A percentile compares a stretch with the other conserved stretches of the same genome.
Evolutionary conservation across 2,329 filamentous ascomycete genomes (phyloP).

Genomic region (Mycosphaerelloides madeirae): DNA sequence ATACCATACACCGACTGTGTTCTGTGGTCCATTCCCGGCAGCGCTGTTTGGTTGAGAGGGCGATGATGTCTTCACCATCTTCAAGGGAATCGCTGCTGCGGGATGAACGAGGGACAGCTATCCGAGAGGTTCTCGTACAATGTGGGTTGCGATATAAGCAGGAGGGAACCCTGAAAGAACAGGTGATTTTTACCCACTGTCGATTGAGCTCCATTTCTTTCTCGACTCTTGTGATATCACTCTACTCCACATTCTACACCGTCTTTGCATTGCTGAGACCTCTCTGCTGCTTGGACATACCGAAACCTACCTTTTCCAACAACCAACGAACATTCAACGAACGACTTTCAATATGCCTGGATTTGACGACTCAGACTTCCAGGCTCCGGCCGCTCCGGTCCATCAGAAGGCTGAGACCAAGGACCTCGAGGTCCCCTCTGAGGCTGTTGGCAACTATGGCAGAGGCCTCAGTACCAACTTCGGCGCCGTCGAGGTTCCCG

Average conservation of each 20-base stretch:
- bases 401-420: constrained; percentile 30
- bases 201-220: constrained; percentile 1
- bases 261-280: neutral
- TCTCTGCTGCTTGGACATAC: neutral
- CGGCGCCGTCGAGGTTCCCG: constrained; percentile 62
- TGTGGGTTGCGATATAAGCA: constrained; percentile 5
- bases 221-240: constrained; percentile 1
- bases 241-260: neutral
- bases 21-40: too few relatives aligned
- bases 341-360: constrained; percentile 51
- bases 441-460: constrained; percentile 17
- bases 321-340: constrained; percentile 3
- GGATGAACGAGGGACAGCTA: too few relatives aligned
- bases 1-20: neutral
- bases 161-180: constrained; percentile 5
- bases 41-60: neutral
- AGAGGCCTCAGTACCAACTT: constrained; percentile 29
- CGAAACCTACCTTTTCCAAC: neutral
- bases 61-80: constrained; percentile 1
- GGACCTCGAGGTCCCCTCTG: constrained; percentile 20
- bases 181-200: neutral
- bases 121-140: too few relatives aligned
- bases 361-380: constrained; percentile 56
- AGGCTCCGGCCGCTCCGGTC: constrained; percentile 37
- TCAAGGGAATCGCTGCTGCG: too few relatives aligned